phyloP scores from a whole-genome alignment of 2,329 filamentous ascomycete genomes.

The Aureobasidium sp. region DNA sequence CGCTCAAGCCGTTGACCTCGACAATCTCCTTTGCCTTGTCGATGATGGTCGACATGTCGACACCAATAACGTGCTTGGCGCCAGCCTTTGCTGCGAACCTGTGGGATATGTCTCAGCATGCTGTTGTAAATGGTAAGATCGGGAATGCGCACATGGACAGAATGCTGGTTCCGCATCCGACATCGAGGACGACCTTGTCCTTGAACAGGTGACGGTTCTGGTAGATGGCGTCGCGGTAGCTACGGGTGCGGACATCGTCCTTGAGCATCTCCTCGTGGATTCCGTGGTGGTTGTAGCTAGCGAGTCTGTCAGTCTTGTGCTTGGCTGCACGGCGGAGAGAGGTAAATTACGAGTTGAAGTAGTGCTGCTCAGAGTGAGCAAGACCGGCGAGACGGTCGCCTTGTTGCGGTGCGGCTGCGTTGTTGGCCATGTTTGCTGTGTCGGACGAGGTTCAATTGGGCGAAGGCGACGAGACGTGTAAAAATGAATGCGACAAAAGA shows the following conservation, averaged over 20 bases:
- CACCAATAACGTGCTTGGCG: slow-evolving; percentile 96
- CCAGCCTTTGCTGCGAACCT: slow-evolving; percentile 97
- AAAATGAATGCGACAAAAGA: neutral
- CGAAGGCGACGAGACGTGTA: neutral
- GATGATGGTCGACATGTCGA: slow-evolving; percentile 99
- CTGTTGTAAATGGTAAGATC: neutral
- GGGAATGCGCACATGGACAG: slow-evolving; percentile 76
- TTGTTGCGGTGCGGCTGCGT: slow-evolving; percentile 3
- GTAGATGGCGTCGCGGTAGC: slow-evolving; percentile 95
- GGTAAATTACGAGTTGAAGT: slow-evolving; percentile 80
- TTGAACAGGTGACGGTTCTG: slow-evolving; percentile 94
- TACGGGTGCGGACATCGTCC: slow-evolving; percentile 94
- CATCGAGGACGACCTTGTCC: slow-evolving; percentile 90
- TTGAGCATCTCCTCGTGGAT: slow-evolving; percentile 99
- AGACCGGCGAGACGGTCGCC: slow-evolving; percentile 53
- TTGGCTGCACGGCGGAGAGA: neutral
- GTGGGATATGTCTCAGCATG: slow-evolving; percentile 15
- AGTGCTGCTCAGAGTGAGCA: slow-evolving; percentile 95
- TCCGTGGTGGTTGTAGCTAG: slow-evolving; percentile 50
- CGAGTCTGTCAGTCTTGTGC: slow-evolving; percentile 21
- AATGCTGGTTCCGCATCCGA: slow-evolving; percentile 94
- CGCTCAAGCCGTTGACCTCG: slow-evolving; percentile 78
- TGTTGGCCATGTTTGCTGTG: slow-evolving; percentile 24
- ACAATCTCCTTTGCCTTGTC: slow-evolving; percentile 97
- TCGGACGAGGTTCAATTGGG: neutral